Evolutionary conservation across 1,139 yeast genomes (phyloP).

Genomic region (Cylindricascospora bacillispora): DNA sequence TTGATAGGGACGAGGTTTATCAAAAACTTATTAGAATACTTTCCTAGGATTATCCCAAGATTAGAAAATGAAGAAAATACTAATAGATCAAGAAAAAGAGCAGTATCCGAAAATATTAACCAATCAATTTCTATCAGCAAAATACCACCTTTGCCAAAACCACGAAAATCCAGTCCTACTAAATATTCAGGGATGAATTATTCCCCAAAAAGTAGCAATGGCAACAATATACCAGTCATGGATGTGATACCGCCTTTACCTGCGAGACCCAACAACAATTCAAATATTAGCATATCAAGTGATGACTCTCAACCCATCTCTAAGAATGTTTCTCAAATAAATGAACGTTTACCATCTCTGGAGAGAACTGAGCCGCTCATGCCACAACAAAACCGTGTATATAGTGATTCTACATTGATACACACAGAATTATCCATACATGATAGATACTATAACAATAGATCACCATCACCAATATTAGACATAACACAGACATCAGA

Average conservation of each 20-base stretch:
- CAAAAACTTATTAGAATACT: conserved; percentile 36
- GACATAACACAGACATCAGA: conserved; percentile 5
- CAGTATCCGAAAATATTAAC: not conserved
- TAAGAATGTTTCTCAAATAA: not conserved
- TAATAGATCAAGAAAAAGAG: too few relatives aligned
- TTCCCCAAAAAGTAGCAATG: conserved; percentile 4
- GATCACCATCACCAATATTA: too few relatives aligned
- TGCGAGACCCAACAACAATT: not conserved
- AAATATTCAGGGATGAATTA: conserved; percentile 7
- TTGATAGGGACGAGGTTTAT: conserved; percentile 40
- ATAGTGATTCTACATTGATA: not conserved
- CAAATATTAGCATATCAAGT: not conserved
- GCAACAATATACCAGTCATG: conserved; percentile 6
- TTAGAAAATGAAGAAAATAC: conserved; percentile 4
- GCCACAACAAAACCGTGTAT: not conserved
- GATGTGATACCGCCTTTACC: conserved; percentile 1
- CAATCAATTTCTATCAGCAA: conserved; percentile 1
- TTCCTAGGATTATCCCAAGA: conserved; percentile 25
- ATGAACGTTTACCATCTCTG: not conserved
- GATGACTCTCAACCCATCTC: too few relatives aligned
- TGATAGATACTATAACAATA: too few relatives aligned
- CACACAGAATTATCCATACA: not conserved
- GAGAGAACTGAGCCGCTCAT: not conserved
- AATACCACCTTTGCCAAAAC: conserved; percentile 18
- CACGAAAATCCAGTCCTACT: conserved; percentile 18